phyloP scores from a whole-genome alignment of 2,329 filamentous ascomycete genomes.

The Taxawa tesnikishii region DNA sequence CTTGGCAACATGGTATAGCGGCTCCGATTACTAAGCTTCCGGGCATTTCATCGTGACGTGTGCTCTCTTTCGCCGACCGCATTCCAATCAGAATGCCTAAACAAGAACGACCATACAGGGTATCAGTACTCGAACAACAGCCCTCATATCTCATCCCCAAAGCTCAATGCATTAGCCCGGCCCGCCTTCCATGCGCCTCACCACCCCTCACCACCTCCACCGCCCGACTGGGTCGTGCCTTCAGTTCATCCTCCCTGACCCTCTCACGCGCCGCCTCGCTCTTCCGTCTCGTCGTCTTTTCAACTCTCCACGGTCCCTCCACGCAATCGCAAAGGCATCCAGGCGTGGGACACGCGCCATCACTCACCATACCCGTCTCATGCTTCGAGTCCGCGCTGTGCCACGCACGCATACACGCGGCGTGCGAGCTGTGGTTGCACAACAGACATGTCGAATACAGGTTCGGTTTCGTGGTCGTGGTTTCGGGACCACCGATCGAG shows the following conservation, averaged over 20 bases:
- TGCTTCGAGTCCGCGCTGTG: conserved; percentile 33
- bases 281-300: conserved; percentile 13
- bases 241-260: neutral
- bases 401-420: conserved; percentile 45
- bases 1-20: too few relatives aligned
- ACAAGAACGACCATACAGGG: too few relatives aligned
- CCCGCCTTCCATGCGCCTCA: conserved; percentile 9
- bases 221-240: neutral
- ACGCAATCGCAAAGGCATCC: conserved; percentile 50
- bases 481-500: neutral
- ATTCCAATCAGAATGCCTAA: too few relatives aligned
- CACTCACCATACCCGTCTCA: conserved; percentile 27
- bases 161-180: neutral
- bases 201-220: conserved; percentile 1
- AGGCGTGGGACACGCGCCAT: conserved; percentile 45
- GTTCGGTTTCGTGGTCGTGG: conserved; percentile 13
- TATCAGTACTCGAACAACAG: too few relatives aligned
- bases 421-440: conserved; percentile 50
- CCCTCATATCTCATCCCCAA: neutral
- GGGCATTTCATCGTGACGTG: too few relatives aligned
- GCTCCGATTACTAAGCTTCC: too few relatives aligned
- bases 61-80: too few relatives aligned
- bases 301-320: conserved; percentile 31
- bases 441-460: conserved; percentile 47
- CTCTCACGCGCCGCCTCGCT: neutral